Base-by-base conservation (phyloP, 805 yeast genomes). In the Candida dendrica region DNA sequence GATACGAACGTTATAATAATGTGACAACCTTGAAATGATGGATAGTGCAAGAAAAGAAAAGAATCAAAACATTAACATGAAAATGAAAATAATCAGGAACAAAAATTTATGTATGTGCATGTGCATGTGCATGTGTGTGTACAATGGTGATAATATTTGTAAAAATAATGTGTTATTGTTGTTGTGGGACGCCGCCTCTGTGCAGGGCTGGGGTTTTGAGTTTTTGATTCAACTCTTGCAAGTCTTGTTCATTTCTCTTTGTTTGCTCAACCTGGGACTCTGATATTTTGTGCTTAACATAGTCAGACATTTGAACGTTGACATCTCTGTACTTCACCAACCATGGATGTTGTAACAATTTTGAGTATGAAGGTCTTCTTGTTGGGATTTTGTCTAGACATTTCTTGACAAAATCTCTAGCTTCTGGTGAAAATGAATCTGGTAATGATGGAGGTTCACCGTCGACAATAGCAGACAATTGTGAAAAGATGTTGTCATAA, bases 381-480 rank as follows among this genome's bases (percentile, higher is more conserved):
- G 77, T 76, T 1, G 98, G 95, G 42, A 75, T 75, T 64, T 91
- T 93, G 53, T 81, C 80, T 43, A 93, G 68, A 63, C 93, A 85
- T 44, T 77, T 72, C 11, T 71, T 69, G 10, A 91, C 95, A 61
- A 93, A 93, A 48, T 80, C 77, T 52, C 79, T 82, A 0, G 97
- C 98, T 40, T 81, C 83, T n/a, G 69, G 60, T 2, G 90, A 77
- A 58, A 76, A 93, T 40, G 63, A 74, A 2, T 69, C 63, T 15
- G 90, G 90, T 41, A 89, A 66, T 37, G 68, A 66, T n/a, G 96
- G 96, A 4, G 96, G 88, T 22, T 84, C 89, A 10, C 95, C 96
- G 58, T 87, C 95, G n/a, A 93, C 97, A 54, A 93, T 93, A 3
- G 97, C 98, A 63, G 88, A 83, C 49, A 93, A 72, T 64, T 93